Evolutionary conservation across 2,329 filamentous ascomycete species (phyloP).

Genomic region (Hymenoscyphus scutula): DNA sequence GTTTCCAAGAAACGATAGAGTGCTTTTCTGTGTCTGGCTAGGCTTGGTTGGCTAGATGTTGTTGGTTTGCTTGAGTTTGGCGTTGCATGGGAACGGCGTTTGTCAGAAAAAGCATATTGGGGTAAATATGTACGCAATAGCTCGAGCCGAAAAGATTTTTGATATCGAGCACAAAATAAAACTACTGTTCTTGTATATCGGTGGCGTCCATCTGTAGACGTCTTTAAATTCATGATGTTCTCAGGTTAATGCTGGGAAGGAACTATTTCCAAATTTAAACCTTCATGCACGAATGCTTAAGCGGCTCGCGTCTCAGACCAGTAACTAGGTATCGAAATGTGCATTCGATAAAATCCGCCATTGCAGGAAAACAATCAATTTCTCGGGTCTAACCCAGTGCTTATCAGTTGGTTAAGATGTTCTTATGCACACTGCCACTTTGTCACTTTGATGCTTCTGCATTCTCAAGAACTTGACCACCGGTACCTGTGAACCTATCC

Average conservation of each 20-base stretch:
- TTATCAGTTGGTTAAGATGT: background rate
- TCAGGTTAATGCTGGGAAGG: background rate
- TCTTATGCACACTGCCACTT: background rate
- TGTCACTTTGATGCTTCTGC: background rate
- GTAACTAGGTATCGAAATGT: too few relatives aligned
- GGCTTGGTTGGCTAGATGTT: conserved; percentile 8
- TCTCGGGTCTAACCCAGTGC: background rate
- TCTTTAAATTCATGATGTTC: background rate
- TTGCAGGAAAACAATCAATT: background rate
- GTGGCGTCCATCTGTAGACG: background rate
- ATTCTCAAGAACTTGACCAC: background rate
- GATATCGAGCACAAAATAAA: conserved; percentile 8
- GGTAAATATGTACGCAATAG: conserved; percentile 14
- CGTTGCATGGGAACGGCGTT: conserved; percentile 35
- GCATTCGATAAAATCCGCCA: background rate
- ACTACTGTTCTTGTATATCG: background rate
- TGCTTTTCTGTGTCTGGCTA: conserved; percentile 7
- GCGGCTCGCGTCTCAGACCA: too few relatives aligned
- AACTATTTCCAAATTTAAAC: background rate
- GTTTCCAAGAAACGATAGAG: conserved; percentile 31
- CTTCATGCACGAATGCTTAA: background rate
- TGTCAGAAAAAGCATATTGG: conserved; percentile 14
- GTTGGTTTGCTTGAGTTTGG: conserved; percentile 21
- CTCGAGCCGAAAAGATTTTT: conserved; percentile 9
- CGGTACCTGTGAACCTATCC: background rate